These are phyloP conservation scores for Dianthus caryophyllus DNA, from an alignment of 148 eudicot species.

Conservation along the genomic window DNA sequence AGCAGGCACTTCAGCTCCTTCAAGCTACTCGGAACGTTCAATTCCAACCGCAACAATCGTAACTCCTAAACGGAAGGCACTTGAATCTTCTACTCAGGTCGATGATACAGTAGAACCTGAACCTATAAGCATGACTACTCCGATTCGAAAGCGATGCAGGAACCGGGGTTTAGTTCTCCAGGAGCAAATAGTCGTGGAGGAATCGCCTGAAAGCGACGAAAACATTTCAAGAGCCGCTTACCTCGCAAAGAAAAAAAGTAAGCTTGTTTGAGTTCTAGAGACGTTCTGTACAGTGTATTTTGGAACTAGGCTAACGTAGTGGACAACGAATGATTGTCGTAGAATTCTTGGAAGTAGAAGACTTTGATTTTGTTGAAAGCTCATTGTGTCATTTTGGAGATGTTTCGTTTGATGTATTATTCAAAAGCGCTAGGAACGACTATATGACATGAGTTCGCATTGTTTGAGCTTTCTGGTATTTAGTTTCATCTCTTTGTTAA, in stretches of 20 bases:
- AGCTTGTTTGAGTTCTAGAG: slow-evolving; percentile 10
- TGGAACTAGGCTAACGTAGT: slow-evolving; percentile 1
- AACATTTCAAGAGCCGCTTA: slow-evolving; percentile 34
- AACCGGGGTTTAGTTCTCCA: slow-evolving; percentile 82
- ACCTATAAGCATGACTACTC: slow-evolving; percentile 44
- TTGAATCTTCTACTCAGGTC: slow-evolving; percentile 39
- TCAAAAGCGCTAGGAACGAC: not conserved
- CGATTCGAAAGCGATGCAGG: slow-evolving; percentile 63
- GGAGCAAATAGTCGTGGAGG: slow-evolving; percentile 61
- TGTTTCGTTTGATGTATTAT: slow-evolving; percentile 3
- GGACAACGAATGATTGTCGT: not conserved
- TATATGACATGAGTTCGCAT: not conserved
- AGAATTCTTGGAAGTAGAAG: too few relatives aligned
- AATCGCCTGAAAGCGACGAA: slow-evolving; percentile 57
- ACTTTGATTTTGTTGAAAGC: not conserved
- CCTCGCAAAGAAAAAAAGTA: slow-evolving; percentile 52
- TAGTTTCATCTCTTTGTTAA: too few relatives aligned
- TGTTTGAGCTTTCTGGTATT: too few relatives aligned
- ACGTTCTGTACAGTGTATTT: slow-evolving; percentile 11
- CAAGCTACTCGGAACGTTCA: slow-evolving; percentile 17
- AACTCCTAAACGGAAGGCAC: slow-evolving; percentile 62
- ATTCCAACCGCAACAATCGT: slow-evolving; percentile 27
- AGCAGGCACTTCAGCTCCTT: slow-evolving; percentile 8
- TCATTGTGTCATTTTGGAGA: not conserved
- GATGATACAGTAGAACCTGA: slow-evolving; percentile 28